Base-by-base conservation (phyloP, 805 yeast species). In the Diddensiella caesifluorescens region DNA sequence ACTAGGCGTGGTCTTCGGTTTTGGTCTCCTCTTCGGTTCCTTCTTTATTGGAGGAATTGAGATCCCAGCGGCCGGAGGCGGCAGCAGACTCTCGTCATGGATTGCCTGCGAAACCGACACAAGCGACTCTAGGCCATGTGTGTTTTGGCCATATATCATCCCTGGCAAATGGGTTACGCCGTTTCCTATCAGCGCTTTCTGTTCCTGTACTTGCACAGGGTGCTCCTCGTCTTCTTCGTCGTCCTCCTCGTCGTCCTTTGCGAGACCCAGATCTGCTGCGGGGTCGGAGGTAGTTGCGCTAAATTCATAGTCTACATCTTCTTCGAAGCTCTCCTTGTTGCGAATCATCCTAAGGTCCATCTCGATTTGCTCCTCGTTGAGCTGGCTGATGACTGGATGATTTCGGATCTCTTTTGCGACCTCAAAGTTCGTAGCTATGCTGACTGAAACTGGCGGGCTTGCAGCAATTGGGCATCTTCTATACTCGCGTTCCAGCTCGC, bases 381-480 rank as follows among this genome's bases (percentile, higher is more conserved):
- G 50, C 3, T 44, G 31, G 7, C 53, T 31, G 26, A 55, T 42
- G 22, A 22, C 42, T 16, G 54, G 45, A 34, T 41, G 45, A 4
- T 45, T 18, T 2, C 51, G 42, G 19, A 59, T 39, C n/a, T 33
- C 30, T 25, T 47, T 41, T 19, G 52, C 59, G n/a, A 53, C 51
- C 33, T 51, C 52, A 15, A 57, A 46, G 43, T 59, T 59, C 10
- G 40, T 41, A 29, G 50, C 47, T 38, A 57, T 51, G 47, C 55
- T 48, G 41, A 52, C 56, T 16, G 46, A 33, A 15, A 41, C 50
- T 10, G 51, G 30, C 44, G 51, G 32, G 47, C 39, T 22, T 36
- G 22, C 30, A 41, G 32, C 33, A 41, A 36, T 38, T 22, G 20
- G 37, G 19, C 44, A 33, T 18, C 45, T 30, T 21, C 47, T 46